phyloP scores from a whole-genome alignment of 192 early-diverging fungal species.

The Fimicolochytrium jonesii region DNA sequence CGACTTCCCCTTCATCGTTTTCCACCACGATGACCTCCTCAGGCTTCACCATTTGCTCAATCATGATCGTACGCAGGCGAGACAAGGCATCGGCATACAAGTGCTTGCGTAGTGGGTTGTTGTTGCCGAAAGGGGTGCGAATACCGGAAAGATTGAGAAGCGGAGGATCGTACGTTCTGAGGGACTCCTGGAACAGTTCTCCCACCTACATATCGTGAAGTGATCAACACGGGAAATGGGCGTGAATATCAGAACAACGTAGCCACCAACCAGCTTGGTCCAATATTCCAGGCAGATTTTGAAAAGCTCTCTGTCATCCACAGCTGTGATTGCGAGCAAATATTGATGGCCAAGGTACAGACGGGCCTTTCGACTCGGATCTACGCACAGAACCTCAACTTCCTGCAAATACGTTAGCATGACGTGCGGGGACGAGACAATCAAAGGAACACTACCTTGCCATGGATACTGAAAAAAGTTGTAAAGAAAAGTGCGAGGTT shows the following conservation, averaged over 20 bases:
- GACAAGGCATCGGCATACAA: slow-evolving; percentile 83
- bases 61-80: slow-evolving; percentile 90
- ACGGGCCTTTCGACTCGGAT: no score
- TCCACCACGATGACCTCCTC: slow-evolving; percentile 98
- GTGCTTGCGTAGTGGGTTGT: slow-evolving; percentile 59
- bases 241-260: no score
- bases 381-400: no score
- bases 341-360: slow-evolving; percentile 89
- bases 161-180: slow-evolving; percentile 40
- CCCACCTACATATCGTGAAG: no score
- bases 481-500: slow-evolving; percentile 95
- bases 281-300: slow-evolving; percentile 98
- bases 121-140: slow-evolving; percentile 9
- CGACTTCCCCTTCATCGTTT: slow-evolving; percentile 99
- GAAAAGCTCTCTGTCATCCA: slow-evolving; percentile 96
- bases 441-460: no score
- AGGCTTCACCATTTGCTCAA: slow-evolving; percentile 97
- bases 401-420: no score
- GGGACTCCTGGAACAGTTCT: slow-evolving; percentile 88
- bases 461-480: slow-evolving; percentile 75
- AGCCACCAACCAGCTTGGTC: slow-evolving; percentile 88
- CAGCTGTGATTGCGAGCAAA: slow-evolving; percentile 82
- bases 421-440: no score
- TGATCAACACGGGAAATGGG: no score
- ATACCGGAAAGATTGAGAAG: slow-evolving; percentile 61